phyloP scores from a whole-genome alignment of 106 monocot species.

The Apostasia shenzhenica region DNA sequence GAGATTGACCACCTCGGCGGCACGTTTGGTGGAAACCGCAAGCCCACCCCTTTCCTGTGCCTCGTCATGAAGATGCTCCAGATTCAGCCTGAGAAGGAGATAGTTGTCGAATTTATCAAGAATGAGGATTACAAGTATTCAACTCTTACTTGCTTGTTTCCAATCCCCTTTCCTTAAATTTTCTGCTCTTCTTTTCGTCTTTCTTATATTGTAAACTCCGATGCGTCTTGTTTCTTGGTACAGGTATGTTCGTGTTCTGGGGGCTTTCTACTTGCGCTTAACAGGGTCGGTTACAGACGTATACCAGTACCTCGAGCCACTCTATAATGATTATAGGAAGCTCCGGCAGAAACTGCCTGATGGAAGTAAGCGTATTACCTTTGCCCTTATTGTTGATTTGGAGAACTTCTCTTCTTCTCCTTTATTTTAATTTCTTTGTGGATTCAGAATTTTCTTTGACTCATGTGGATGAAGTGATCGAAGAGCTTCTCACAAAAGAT shows the following conservation, averaged over 20 bases:
- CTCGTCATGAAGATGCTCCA: constrained; percentile 97
- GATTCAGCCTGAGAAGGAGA: constrained; percentile 99
- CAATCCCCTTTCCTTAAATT: background rate
- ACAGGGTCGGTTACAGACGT: constrained; percentile 83
- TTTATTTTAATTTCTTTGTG: background rate
- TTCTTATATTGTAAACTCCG: background rate
- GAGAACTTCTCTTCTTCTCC: background rate
- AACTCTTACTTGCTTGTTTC: background rate
- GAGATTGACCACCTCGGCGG: constrained; percentile 94
- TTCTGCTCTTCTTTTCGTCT: background rate
- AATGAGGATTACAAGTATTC: constrained; percentile 95
- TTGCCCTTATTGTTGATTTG: background rate
- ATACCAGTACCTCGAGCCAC: constrained; percentile 87
- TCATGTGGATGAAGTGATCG: constrained; percentile 91
- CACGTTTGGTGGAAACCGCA: constrained; percentile 74
- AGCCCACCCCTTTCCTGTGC: constrained; percentile 91
- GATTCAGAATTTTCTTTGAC: constrained; percentile 51
- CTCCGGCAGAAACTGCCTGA: constrained; percentile 48
- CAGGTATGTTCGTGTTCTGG: constrained; percentile 85
- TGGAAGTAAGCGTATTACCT: constrained; percentile 46
- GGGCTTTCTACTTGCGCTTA: constrained; percentile 79
- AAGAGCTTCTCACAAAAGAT: constrained; percentile 78
- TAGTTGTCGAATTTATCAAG: constrained; percentile 97
- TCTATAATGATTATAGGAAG: constrained; percentile 94
- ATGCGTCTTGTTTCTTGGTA: background rate